A percentile compares a stretch with the other conserved stretches of the same genome.
Conservation (phyloP, 805 yeast species). For the Spathaspora sp. region DNA sequence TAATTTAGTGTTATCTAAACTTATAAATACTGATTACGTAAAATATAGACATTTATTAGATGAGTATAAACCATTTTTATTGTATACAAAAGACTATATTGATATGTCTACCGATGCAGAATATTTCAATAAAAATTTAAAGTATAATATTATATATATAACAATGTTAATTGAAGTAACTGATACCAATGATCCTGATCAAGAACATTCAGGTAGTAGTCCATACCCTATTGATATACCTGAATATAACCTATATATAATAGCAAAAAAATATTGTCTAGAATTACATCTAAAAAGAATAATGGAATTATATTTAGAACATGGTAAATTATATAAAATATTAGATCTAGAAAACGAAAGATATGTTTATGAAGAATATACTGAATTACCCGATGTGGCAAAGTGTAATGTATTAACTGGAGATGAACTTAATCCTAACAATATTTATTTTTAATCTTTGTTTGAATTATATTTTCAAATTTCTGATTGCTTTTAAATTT, state of each 20-base stretch:
- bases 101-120: background rate
- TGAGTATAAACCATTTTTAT: background rate
- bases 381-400: background rate
- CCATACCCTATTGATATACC: background rate
- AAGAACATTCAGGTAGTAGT: too few relatives aligned
- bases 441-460: too few relatives aligned
- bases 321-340: background rate
- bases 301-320: background rate
- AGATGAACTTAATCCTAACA: background rate
- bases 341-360: background rate
- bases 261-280: background rate
- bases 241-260: background rate
- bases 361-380: background rate
- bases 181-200: background rate
- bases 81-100: background rate
- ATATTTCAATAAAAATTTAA: too few relatives aligned
- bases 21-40: too few relatives aligned
- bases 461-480: too few relatives aligned
- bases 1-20: too few relatives aligned
- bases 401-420: background rate
- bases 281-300: background rate
- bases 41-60: background rate
- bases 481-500: too few relatives aligned
- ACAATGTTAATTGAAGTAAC: background rate
- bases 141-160: too few relatives aligned